Conservation (phyloP, 495 filamentous ascomycete species). For the Platismatia glauca region DNA sequence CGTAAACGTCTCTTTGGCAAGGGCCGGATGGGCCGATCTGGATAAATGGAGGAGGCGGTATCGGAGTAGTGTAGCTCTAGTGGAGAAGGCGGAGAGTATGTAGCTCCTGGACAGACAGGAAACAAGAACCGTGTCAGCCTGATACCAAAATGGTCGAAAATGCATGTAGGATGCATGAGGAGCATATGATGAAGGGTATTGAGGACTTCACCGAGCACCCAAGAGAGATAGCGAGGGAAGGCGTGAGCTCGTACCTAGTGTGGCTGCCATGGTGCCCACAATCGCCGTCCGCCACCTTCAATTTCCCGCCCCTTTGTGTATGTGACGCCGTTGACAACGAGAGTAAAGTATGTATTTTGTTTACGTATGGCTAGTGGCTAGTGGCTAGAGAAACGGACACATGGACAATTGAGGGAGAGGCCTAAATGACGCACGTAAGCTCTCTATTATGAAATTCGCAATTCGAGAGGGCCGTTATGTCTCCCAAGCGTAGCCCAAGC, state of each 20-base stretch:
- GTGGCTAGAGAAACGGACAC: not conserved
- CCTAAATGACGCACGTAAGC: conserved; percentile 2
- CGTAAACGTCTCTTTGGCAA: conserved; percentile 80
- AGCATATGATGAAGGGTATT: not conserved
- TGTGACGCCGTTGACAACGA: not conserved
- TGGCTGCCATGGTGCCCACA: conserved; percentile 5
- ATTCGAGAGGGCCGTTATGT: not conserved
- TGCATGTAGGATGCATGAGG: not conserved
- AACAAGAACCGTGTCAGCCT: conserved; percentile 30
- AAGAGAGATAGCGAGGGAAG: not conserved
- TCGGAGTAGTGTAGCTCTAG: conserved; percentile 45
- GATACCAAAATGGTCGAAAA: conserved; percentile 1
- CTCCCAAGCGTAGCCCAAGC: not conserved
- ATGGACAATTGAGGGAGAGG: conserved; percentile 1
- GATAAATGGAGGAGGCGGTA: conserved; percentile 64
- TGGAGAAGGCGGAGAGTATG: conserved; percentile 23
- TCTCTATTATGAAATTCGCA: not conserved
- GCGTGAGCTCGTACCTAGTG: conserved; percentile 12
- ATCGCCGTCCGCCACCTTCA: not conserved
- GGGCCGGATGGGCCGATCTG: conserved; percentile 85
- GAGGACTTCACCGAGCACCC: not conserved
- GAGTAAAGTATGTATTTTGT: not conserved
- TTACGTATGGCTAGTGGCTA: not conserved
- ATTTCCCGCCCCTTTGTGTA: not conserved
- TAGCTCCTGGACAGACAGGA: conserved; percentile 10